phyloP scores from a whole-genome alignment of 768 basidiomycete genomes.

The Cytidiella melzeri region DNA sequence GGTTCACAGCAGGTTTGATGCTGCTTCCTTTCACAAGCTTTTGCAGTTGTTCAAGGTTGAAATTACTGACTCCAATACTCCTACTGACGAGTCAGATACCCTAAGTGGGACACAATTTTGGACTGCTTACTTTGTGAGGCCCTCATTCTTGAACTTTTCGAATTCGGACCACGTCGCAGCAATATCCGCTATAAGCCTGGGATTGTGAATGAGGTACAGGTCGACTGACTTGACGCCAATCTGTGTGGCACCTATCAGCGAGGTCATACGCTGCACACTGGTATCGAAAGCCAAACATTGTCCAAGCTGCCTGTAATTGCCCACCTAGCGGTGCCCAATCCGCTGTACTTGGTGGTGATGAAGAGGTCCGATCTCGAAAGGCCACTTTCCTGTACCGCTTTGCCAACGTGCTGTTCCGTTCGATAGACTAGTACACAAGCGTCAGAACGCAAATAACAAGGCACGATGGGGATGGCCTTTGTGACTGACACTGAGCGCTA shows the following conservation, averaged over 20 bases:
- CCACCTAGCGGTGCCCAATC: conserved; percentile 31
- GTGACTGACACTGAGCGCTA: conserved; percentile 47
- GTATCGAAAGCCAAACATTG: conserved; percentile 27
- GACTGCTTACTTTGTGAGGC: conserved; percentile 31
- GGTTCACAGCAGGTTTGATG: conserved; percentile 64
- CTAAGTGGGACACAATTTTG: too few species aligned
- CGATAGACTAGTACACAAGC: conserved; percentile 24
- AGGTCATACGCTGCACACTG: background rate
- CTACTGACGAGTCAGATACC: too few species aligned
- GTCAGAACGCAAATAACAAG: background rate
- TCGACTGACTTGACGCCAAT: conserved; percentile 58
- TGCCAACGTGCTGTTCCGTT: conserved; percentile 34
- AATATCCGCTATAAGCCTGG: conserved; percentile 25
- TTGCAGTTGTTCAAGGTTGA: conserved; percentile 45
- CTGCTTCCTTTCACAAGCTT: conserved; percentile 42
- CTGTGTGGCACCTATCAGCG: too few species aligned
- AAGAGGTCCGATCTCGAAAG: conserved; percentile 29
- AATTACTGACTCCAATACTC: conserved; percentile 75
- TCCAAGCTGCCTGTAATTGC: conserved; percentile 42
- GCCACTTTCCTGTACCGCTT: conserved; percentile 30
- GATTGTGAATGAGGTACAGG: conserved; percentile 64
- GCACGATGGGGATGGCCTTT: background rate
- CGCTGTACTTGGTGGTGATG: conserved; percentile 43
- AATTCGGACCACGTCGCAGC: conserved; percentile 49
- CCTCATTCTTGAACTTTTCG: conserved; percentile 44